Conservation (phyloP, 495 filamentous ascomycete genomes). For the Lichenothelia convexa region DNA sequence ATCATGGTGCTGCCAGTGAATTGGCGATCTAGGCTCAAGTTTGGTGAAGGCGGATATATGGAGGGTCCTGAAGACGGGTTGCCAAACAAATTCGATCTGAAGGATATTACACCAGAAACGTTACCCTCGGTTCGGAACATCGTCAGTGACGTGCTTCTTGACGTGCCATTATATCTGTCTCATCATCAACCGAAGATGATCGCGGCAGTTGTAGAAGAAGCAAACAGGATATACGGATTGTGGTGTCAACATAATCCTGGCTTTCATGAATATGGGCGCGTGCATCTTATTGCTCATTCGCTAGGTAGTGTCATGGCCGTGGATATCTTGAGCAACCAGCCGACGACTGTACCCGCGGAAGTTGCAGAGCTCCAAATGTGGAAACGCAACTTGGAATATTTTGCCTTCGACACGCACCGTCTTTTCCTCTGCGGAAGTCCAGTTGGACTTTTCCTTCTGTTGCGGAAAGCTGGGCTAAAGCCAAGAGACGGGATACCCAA, state of each 20-base stretch:
- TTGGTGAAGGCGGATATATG: slow-evolving; percentile 53
- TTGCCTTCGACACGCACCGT: slow-evolving; percentile 80
- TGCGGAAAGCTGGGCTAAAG: slow-evolving; percentile 65
- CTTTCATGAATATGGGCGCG: slow-evolving; percentile 61
- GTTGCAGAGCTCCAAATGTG: slow-evolving; percentile 33
- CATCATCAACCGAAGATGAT: slow-evolving; percentile 94
- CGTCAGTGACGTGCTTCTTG: slow-evolving; percentile 92
- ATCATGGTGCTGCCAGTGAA: slow-evolving; percentile 67
- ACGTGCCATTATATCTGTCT: slow-evolving; percentile 79
- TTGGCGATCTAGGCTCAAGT: slow-evolving; percentile 70
- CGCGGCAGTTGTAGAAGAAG: slow-evolving; percentile 70
- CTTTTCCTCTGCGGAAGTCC: slow-evolving; percentile 88
- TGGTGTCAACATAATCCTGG: slow-evolving; percentile 87
- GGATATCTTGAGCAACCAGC: slow-evolving; percentile 78
- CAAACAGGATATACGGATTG: slow-evolving; percentile 79
- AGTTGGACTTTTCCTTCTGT: slow-evolving; percentile 76
- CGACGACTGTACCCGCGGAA: slow-evolving; percentile 38
- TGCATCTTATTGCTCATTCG: slow-evolving; percentile 86
- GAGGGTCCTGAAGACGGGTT: slow-evolving; percentile 31
- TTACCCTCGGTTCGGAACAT: slow-evolving; percentile 77
- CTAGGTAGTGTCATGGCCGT: slow-evolving; percentile 85
- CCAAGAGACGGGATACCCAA: slow-evolving; percentile 63
- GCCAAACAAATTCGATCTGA: slow-evolving; percentile 52
- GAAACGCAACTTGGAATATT: slow-evolving; percentile 35
- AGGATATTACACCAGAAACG: slow-evolving; percentile 82